These are phyloP conservation scores for Talaromyces marneffei DNA, from an alignment of 2,329 filamentous ascomycete genomes.

Conservation along the genomic window DNA sequence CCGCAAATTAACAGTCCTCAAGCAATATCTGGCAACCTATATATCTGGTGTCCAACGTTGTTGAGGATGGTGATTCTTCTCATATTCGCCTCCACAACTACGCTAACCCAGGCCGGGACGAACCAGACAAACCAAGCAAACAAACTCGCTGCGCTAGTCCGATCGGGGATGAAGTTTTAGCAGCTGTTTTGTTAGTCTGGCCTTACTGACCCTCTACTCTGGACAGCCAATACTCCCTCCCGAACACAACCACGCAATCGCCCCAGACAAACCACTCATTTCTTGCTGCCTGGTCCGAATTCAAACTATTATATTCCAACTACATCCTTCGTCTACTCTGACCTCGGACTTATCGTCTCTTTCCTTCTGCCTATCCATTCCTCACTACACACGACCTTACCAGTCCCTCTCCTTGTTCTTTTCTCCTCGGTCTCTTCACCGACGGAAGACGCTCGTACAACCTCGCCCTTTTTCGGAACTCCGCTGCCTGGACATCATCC, in stretches of 20 bases:
- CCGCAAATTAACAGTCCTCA: too few species aligned
- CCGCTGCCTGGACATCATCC: background rate
- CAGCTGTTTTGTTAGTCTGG: background rate
- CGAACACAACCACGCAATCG: conserved; percentile 6
- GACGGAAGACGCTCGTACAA: background rate
- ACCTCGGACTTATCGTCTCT: background rate
- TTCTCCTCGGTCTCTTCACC: background rate
- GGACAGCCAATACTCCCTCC: background rate
- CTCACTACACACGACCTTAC: background rate
- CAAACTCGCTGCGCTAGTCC: conserved; percentile 4
- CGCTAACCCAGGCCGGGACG: background rate
- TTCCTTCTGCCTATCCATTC: background rate
- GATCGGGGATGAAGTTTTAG: conserved; percentile 2
- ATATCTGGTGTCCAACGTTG: too few species aligned
- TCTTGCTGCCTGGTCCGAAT: conserved; percentile 1
- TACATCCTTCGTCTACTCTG: background rate
- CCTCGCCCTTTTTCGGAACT: background rate
- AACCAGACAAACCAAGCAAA: conserved; percentile 6
- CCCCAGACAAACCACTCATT: background rate
- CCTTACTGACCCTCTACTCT: background rate
- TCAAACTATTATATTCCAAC: background rate
- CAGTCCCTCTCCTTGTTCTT: background rate
- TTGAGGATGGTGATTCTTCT: background rate
- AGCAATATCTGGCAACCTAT: background rate
- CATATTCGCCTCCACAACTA: background rate